Evolutionary conservation across 1,284 basidiomycete genomes (phyloP), one percentile per base, ranked within the genome.

Genomic region (Apiotrichum brassicae): DNA sequence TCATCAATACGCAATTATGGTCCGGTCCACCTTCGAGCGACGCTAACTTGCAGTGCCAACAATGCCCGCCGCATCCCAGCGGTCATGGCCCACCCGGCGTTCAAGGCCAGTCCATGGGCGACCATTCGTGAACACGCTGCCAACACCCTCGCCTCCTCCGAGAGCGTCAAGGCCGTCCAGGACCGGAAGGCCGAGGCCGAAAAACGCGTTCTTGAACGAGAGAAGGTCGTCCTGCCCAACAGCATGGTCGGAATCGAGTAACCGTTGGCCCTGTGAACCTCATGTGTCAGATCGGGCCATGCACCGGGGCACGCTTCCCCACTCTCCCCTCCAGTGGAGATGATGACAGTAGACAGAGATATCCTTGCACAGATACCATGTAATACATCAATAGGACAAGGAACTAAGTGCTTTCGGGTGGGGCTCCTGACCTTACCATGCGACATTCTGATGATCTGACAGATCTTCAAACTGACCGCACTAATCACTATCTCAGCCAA

Each of bases 61-160:
- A 60, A 63, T 26, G 60, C 64, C 6, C 62, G 60, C 42, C 55
- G 69, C 35, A 66, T 71, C 51, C 65, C 66, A 12, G 68, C 67
- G 2, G 63, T 74, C 26, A 58, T 72, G 54, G 53, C 59, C 20
- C 70, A 72, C 53, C 69, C 69, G 2, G 60, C 64, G 1, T 74
- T 64, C 61, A 66, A 70, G 53, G 53, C 62, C 12, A 66, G 68
- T 48, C 72, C 72, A 2, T 74, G 70, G 64, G 70, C 68, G 3
- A 65, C 70, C 14, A 74, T 74, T 48, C 57, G 72, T 16, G 59
- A 69, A 37, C 71, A 74, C 48, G 71, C 67, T 0, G 57, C 61
- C 20, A 73, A 74, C 54, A 62, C 65, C 9, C 42, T 74, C 6
- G 64, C 65, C 11, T 43, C 53, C 18, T 56, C 64, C 32, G 50